phyloP scores from a whole-genome alignment of 371 early-diverging fungal species.

The Mortierella sp. region DNA sequence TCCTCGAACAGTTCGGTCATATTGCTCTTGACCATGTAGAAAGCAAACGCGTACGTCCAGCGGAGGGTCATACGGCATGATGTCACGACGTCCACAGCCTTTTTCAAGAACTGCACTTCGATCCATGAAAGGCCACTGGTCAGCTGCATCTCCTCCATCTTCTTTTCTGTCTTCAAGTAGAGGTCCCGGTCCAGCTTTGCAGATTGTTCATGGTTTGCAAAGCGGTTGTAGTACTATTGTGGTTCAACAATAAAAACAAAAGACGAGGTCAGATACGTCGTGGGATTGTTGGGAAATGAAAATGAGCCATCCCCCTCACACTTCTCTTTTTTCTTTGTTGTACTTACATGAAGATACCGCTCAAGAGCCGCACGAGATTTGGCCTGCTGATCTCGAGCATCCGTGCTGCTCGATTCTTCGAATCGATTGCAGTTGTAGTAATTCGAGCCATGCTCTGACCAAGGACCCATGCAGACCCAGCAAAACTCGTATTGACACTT shows the following conservation, averaged over 20 bases:
- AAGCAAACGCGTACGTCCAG: conserved; percentile 98
- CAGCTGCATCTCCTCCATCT: conserved; percentile 96
- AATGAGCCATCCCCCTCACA: too few species aligned
- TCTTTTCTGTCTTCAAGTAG: conserved; percentile 87
- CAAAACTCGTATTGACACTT: conserved; percentile 90
- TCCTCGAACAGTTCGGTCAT: conserved; percentile 94
- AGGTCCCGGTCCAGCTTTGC: conserved; percentile 90
- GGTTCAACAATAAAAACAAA: background rate
- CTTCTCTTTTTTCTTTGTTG: background rate
- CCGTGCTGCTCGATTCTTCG: conserved; percentile 84
- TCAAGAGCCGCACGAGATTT: conserved; percentile 91
- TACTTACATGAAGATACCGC: conserved; percentile 91
- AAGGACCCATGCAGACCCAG: conserved; percentile 90
- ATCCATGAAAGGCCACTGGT: conserved; percentile 95
- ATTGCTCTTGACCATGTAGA: conserved; percentile 88
- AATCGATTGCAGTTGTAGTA: conserved; percentile 97
- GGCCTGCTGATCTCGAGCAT: conserved; percentile 85
- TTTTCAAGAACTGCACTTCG: conserved; percentile 95
- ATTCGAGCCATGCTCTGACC: conserved; percentile 93
- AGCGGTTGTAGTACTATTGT: conserved; percentile 92
- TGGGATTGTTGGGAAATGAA: background rate
- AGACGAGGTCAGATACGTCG: background rate
- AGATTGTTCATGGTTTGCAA: conserved; percentile 96
- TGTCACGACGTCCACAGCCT: conserved; percentile 90
- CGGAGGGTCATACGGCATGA: conserved; percentile 90